These are phyloP conservation scores for Phytophthora cryptogea DNA, from an alignment of 352 stramenopile genomes.

Conservation along the genomic window DNA sequence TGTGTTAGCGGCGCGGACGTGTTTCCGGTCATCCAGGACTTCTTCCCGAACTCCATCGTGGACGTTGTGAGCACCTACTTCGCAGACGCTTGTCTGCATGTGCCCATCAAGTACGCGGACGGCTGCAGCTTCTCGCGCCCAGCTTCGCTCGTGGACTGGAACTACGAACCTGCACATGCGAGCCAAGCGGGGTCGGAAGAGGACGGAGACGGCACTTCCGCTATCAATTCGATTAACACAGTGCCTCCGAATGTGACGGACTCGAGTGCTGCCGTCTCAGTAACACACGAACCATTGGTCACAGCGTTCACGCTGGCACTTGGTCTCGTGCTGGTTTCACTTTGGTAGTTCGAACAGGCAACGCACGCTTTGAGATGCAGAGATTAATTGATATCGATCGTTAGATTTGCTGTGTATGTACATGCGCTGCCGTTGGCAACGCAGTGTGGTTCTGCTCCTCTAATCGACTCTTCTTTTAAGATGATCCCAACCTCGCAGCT, in stretches of 20 bases:
- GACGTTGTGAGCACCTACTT: conserved; percentile 43
- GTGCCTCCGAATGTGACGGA: conserved; percentile 32
- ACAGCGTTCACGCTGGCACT: conserved; percentile 2
- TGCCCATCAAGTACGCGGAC: conserved; percentile 57
- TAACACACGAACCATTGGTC: background rate
- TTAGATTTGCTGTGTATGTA: conserved; percentile 31
- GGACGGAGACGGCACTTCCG: conserved; percentile 17
- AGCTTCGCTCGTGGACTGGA: conserved; percentile 55
- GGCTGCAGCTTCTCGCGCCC: conserved; percentile 53
- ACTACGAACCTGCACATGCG: conserved; percentile 44
- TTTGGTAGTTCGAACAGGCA: too few relatives aligned
- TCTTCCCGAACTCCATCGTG: conserved; percentile 37
- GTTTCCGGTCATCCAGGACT: conserved; percentile 38
- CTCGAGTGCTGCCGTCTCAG: conserved; percentile 8
- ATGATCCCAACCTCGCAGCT: conserved; percentile 15
- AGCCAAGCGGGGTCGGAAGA: conserved; percentile 33
- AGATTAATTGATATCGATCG: conserved; percentile 15
- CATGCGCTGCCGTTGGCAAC: conserved; percentile 11
- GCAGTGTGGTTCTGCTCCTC: conserved; percentile 3
- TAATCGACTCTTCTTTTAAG: conserved; percentile 11
- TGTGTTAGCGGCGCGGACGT: conserved; percentile 52
- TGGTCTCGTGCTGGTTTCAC: conserved; percentile 1
- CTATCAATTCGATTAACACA: conserved; percentile 39
- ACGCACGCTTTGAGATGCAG: conserved; percentile 1
- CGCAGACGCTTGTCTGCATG: conserved; percentile 49